These are phyloP conservation scores for Penicillium malachiteum DNA, from an alignment of 495 filamentous ascomycete species.

Conservation along the genomic window DNA sequence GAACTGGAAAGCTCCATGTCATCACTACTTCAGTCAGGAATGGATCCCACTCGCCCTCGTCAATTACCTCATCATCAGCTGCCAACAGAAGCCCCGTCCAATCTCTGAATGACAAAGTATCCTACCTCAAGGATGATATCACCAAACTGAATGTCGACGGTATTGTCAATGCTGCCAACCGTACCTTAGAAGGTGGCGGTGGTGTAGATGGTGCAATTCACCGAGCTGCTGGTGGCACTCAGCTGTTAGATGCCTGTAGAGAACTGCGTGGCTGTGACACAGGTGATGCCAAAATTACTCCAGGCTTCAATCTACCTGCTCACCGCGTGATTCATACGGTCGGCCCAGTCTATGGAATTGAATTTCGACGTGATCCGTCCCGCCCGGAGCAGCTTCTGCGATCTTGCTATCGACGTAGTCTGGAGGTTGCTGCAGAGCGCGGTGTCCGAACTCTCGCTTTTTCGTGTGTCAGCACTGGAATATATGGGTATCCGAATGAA, in stretches of 20 bases:
- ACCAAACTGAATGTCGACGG: conserved; percentile 75
- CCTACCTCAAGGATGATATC: conserved; percentile 74
- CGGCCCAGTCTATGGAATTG: conserved; percentile 70
- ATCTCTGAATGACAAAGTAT: conserved; percentile 68
- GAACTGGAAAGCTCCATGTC: background rate
- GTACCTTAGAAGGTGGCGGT: conserved; percentile 74
- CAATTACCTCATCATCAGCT: conserved; percentile 10
- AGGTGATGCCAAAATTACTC: conserved; percentile 81
- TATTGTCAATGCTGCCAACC: conserved; percentile 94
- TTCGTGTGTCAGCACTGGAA: conserved; percentile 76
- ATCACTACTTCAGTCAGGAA: background rate
- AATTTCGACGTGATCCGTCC: conserved; percentile 27
- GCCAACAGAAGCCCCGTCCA: conserved; percentile 38
- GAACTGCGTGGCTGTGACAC: conserved; percentile 69
- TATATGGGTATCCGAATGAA: conserved; percentile 82
- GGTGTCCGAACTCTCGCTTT: conserved; percentile 75
- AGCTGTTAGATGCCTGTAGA: conserved; percentile 68
- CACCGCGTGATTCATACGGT: conserved; percentile 85
- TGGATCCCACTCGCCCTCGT: background rate
- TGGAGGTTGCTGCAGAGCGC: conserved; percentile 69
- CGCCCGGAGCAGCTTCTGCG: conserved; percentile 52
- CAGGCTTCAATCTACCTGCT: conserved; percentile 71
- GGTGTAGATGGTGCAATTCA: conserved; percentile 92
- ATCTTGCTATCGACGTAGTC: conserved; percentile 71
- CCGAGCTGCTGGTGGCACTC: conserved; percentile 72